These are phyloP conservation scores for Xylaria sp. DNA, from an alignment of 2,329 filamentous ascomycete species.

Conservation along the genomic window DNA sequence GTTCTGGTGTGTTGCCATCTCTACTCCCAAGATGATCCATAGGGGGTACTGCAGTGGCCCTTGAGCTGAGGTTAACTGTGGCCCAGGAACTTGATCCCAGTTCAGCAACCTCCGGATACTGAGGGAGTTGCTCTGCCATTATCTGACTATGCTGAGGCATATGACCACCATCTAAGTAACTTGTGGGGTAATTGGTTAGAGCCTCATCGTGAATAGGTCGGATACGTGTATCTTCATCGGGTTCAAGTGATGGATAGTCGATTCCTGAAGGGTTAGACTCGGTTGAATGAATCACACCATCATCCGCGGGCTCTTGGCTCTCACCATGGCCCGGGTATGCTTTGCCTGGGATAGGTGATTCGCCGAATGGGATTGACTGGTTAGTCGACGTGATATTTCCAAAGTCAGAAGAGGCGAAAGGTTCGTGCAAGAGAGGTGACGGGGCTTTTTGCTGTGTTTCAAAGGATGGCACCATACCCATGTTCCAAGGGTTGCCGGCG, in stretches of 20 bases:
- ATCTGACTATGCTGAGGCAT: slow-evolving; percentile 24
- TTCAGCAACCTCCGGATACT: slow-evolving; percentile 14
- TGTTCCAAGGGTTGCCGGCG: slow-evolving; percentile 5
- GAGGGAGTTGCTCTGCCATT: slow-evolving; percentile 21
- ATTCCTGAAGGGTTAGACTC: slow-evolving; percentile 5
- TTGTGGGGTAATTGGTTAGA: slow-evolving; percentile 41
- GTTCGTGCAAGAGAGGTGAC: neutral
- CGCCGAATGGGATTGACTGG: slow-evolving; percentile 10
- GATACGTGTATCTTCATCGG: slow-evolving; percentile 29
- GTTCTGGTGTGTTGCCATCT: slow-evolving; percentile 43
- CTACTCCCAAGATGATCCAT: slow-evolving; percentile 35
- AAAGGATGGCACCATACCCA: neutral
- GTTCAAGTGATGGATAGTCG: slow-evolving; percentile 40
- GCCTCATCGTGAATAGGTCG: slow-evolving; percentile 23
- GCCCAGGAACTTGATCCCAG: slow-evolving; percentile 41
- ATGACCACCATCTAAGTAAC: slow-evolving; percentile 39
- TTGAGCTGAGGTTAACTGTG: slow-evolving; percentile 41
- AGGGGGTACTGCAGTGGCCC: slow-evolving; percentile 28
- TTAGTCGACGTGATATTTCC: neutral
- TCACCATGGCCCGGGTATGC: neutral
- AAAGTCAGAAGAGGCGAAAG: slow-evolving; percentile 16
- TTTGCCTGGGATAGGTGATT: neutral
- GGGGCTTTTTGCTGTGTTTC: neutral
- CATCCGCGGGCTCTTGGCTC: neutral
- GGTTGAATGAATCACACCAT: neutral